phyloP scores from a whole-genome alignment of 768 basidiomycete genomes.

The Leucocoprinus sp. region DNA sequence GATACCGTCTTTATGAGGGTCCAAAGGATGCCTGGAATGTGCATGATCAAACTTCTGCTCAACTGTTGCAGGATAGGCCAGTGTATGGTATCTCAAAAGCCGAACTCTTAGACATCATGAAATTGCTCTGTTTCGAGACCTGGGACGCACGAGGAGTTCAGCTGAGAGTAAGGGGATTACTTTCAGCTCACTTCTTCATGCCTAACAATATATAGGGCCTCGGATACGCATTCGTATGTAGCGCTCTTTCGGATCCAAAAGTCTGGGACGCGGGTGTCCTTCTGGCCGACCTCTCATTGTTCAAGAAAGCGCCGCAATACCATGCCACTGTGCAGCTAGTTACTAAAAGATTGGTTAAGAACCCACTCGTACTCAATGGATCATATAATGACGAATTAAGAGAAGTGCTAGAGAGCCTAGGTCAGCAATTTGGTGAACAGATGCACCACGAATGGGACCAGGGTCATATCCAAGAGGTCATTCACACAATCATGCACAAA shows the following conservation, averaged over 20 bases:
- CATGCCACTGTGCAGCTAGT: not conserved
- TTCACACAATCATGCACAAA: constrained; percentile 36
- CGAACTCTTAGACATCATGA: constrained; percentile 3
- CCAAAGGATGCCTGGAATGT: constrained; percentile 8
- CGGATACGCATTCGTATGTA: constrained; percentile 1
- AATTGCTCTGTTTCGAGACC: constrained; percentile 4
- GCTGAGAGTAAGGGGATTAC: constrained; percentile 1
- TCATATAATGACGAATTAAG: not conserved
- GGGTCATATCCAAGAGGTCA: constrained; percentile 33
- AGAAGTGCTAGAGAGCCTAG: constrained; percentile 30
- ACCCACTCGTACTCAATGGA: not conserved
- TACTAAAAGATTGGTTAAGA: not conserved
- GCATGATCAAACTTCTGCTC: not conserved
- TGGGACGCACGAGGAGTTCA: not conserved
- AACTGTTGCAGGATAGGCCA: constrained; percentile 1
- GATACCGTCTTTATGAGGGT: constrained; percentile 7
- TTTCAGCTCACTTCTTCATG: not conserved
- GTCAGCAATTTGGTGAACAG: constrained; percentile 42
- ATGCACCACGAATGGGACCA: constrained; percentile 44
- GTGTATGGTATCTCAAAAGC: constrained; percentile 1
- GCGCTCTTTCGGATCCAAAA: not conserved
- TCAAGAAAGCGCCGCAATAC: constrained; percentile 3
- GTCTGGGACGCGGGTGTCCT: not conserved
- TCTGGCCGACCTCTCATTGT: not conserved
- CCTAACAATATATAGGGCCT: constrained; percentile 1